phyloP scores from a whole-genome alignment of 164 flowering plant genomes.

The grape (Vitis vinifera) region ASM3070453v1 NC_081809.1:20160001-20160500 shows the following conservation, averaged over 20 bases:
- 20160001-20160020: slow-evolving; percentile 29
- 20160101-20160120: slow-evolving; percentile 42
- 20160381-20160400: slow-evolving; percentile 51
- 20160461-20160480: slow-evolving; percentile 45
- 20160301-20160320: slow-evolving; percentile 21
- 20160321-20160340: slow-evolving; percentile 52
- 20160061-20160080: slow-evolving; percentile 27
- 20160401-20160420: slow-evolving; percentile 43
- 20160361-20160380: slow-evolving; percentile 41
- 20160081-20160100: slow-evolving; percentile 24
- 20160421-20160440: slow-evolving; percentile 38
- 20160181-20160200: slow-evolving; percentile 33
- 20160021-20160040: slow-evolving; percentile 50
- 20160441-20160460: slow-evolving; percentile 39
- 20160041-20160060: slow-evolving; percentile 31
- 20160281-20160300: slow-evolving; percentile 4
- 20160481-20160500: slow-evolving; percentile 42
- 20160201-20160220: slow-evolving; percentile 26
- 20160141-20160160: slow-evolving; percentile 45
- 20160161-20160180: slow-evolving; percentile 35
- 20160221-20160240: slow-evolving; percentile 41
- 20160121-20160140: slow-evolving; percentile 30
- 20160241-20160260: slow-evolving; percentile 28
- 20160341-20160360: slow-evolving; percentile 39
- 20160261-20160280: slow-evolving; percentile 6